Evolutionary conservation across 1,284 basidiomycete species (phyloP), one percentile per base, ranked within the genome.

Genomic region (Sporisorium exsertum): DNA sequence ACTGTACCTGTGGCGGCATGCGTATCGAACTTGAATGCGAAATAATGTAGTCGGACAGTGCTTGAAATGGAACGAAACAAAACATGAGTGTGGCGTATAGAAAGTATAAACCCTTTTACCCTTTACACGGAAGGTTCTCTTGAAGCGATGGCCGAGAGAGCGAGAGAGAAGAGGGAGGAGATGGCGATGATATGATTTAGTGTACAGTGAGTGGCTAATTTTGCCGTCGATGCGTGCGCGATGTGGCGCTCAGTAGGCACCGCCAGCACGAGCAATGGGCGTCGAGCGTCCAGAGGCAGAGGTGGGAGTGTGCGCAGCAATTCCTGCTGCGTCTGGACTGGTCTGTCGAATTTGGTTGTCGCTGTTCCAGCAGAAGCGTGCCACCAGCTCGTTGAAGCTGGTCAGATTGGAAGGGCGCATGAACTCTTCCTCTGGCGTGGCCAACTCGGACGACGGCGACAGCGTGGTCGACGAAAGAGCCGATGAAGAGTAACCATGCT

Each of bases 311-410:
- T 64, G 63, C 22, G 67, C 42, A 2, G 52, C 27, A 22, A 74
- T 53, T 12, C 32, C 53, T 15, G 66, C 20, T 5, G 57, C 60
- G 16, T 75, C 59, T 1, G 63, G 60, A 33, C 63, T 75, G 47
- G 59, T 26, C 43, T 68, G 72, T 3, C 71, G 67, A 1, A 77
- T 64, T 54, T 73, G 71, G 15, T 67, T 74, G 61, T 80, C 77
- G 35, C 66, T 56, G 73, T 79, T 78, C 81, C 80, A 83, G 66
- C 81, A 83, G 58, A 78, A 83, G 24, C 77, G 67, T 5, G 74
- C 77, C 24, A 83, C 75, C 7, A 83, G 64, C 55, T 83, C 81
- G 60, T 77, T 74, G 61, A 79, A 80, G 68, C 79, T 80, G 32
- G 79, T 71, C 52, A 80, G 40, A 49, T 69, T 79, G 47, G 76